phyloP scores from a whole-genome alignment of 1,284 basidiomycete species.

The Gymnopus androsaceus region DNA sequence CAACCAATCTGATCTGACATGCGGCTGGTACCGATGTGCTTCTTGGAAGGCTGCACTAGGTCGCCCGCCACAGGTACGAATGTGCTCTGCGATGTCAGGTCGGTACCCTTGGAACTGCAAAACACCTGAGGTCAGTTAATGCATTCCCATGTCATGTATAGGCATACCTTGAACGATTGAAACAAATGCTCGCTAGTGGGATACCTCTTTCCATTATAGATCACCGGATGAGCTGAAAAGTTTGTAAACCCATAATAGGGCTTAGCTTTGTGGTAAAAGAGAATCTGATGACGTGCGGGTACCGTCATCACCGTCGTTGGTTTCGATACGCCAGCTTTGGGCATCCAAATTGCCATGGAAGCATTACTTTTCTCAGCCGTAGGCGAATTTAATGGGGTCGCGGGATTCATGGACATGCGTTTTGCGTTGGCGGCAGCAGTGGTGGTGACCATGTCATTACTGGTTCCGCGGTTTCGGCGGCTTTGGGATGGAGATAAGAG shows the following conservation, averaged over 20 bases:
- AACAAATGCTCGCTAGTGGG: conserved; percentile 72
- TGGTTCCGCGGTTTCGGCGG: not conserved
- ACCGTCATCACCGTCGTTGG: too few species aligned
- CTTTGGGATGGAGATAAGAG: not conserved
- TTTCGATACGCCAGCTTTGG: too few species aligned
- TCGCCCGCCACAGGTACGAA: conserved; percentile 58
- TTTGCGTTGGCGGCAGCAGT: not conserved
- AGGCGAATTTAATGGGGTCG: not conserved
- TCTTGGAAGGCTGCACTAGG: conserved; percentile 67
- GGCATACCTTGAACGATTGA: conserved; percentile 62
- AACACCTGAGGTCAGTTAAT: not conserved
- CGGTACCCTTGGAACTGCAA: conserved; percentile 61
- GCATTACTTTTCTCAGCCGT: not conserved
- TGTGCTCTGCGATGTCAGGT: conserved; percentile 63
- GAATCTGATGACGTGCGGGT: conserved; percentile 30
- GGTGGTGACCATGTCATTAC: not conserved
- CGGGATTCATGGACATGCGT: not conserved
- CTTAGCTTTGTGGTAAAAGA: conserved; percentile 63
- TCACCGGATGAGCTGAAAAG: conserved; percentile 61
- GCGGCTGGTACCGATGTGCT: conserved; percentile 62
- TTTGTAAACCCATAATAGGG: conserved; percentile 71
- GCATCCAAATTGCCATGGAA: not conserved
- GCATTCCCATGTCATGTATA: conserved; percentile 12
- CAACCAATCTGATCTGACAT: conserved; percentile 61
- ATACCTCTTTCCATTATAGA: conserved; percentile 57